phyloP scores from a whole-genome alignment of 768 basidiomycete genomes.

The Pleurotus pulmonarius region DNA sequence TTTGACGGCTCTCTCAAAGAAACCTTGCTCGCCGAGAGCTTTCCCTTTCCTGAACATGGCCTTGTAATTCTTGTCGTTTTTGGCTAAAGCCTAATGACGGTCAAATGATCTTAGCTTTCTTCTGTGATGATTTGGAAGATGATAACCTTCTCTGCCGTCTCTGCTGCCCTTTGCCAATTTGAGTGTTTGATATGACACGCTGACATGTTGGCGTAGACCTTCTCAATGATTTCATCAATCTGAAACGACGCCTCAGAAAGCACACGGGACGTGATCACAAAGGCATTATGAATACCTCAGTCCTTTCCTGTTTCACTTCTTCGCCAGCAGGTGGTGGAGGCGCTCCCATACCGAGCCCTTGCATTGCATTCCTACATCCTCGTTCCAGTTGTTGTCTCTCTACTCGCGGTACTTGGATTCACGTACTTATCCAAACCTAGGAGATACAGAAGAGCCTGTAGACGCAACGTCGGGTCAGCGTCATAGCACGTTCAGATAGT shows the following conservation, averaged over 20 bases:
- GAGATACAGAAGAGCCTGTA: conserved; percentile 67
- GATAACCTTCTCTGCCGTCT: conserved; percentile 76
- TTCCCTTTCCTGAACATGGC: conserved; percentile 81
- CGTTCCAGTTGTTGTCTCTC: not conserved
- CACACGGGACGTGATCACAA: not conserved
- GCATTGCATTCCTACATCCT: conserved; percentile 45
- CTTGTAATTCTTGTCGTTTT: conserved; percentile 75
- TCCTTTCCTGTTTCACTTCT: conserved; percentile 49
- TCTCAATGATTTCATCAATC: conserved; percentile 75
- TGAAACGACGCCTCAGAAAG: conserved; percentile 21
- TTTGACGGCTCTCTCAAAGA: conserved; percentile 67
- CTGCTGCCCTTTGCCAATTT: conserved; percentile 76
- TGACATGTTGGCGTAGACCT: conserved; percentile 82
- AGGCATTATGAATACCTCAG: conserved; percentile 46
- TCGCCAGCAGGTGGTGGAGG: conserved; percentile 22
- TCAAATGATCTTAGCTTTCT: not conserved
- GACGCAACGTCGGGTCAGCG: not conserved
- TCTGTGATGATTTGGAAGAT: not conserved
- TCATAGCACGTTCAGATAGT: too few species aligned
- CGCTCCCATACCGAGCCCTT: conserved; percentile 43
- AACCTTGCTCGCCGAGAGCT: conserved; percentile 73
- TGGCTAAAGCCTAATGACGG: conserved; percentile 56
- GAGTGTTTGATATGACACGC: conserved; percentile 78
- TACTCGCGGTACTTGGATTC: not conserved
- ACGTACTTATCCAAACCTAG: conserved; percentile 75